Evolutionary conservation across 495 filamentous ascomycete species (phyloP).

Genomic region (Podospora pseudoanserina): DNA sequence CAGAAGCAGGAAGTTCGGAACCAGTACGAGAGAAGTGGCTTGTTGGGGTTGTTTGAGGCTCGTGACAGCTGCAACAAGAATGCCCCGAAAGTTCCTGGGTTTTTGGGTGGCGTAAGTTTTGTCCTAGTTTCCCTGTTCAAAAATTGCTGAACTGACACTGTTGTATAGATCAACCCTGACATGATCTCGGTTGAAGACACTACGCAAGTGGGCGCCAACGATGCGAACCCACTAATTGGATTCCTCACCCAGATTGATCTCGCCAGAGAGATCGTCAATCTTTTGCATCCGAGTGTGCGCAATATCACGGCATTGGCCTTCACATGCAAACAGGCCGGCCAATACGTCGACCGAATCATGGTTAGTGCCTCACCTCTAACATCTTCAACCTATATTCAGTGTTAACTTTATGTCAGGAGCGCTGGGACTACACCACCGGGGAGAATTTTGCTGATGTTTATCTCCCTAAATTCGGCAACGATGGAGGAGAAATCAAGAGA

Average conservation of each 20-base stretch:
- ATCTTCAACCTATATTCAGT: neutral
- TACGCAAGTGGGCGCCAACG: neutral
- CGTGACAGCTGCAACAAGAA: neutral
- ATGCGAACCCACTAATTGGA: neutral
- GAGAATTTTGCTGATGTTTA: neutral
- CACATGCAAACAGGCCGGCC: neutral
- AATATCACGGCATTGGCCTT: neutral
- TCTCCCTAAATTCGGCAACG: neutral
- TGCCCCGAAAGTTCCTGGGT: neutral
- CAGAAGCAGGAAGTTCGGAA: neutral
- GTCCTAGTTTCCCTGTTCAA: neutral
- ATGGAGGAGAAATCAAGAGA: neutral
- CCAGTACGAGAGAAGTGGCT: neutral
- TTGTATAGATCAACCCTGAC: neutral
- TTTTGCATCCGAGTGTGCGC: neutral
- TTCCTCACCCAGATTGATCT: neutral
- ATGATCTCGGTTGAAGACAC: neutral
- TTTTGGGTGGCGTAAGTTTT: neutral
- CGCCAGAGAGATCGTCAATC: neutral
- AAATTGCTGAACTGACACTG: neutral
- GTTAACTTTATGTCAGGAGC: neutral
- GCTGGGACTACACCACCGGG: neutral
- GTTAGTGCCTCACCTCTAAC: neutral
- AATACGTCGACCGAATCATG: neutral
- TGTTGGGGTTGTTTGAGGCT: neutral